A percentile compares a stretch with the other conserved stretches of the same genome.
Evolutionary conservation across 352 stramenopile genomes (phyloP).

Genomic region (Globisporangium middletonii): DNA sequence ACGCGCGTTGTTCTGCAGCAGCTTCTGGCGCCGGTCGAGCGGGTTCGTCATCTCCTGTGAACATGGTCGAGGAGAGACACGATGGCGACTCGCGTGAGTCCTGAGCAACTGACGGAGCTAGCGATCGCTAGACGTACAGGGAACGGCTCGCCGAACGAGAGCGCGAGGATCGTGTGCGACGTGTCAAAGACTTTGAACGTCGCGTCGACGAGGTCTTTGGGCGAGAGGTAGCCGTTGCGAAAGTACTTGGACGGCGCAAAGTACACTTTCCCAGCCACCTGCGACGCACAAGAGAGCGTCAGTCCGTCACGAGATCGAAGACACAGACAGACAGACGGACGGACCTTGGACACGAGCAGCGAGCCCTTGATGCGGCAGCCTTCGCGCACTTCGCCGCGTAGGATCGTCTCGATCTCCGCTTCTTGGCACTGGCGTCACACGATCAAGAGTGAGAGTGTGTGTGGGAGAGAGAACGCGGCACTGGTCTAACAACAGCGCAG

Average conservation of each 20-base stretch:
- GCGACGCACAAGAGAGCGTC: background rate
- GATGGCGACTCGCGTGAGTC: background rate
- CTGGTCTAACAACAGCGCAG: background rate
- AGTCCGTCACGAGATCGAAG: background rate
- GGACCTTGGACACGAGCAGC: slow-evolving; percentile 70
- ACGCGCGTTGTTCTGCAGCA: slow-evolving; percentile 38
- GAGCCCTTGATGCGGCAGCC: slow-evolving; percentile 73
- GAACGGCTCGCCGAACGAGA: slow-evolving; percentile 74
- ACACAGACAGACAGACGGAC: background rate
- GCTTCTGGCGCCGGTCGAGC: slow-evolving; percentile 60
- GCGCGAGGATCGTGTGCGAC: slow-evolving; percentile 53
- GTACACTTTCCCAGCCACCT: slow-evolving; percentile 76
- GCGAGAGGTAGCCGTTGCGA: slow-evolving; percentile 65
- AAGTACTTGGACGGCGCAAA: slow-evolving; percentile 84
- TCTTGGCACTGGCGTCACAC: slow-evolving; percentile 53
- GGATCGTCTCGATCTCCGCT: slow-evolving; percentile 64
- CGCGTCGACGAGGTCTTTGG: slow-evolving; percentile 52
- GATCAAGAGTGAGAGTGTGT: background rate
- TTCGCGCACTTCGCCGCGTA: slow-evolving; percentile 70
- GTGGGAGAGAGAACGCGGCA: background rate
- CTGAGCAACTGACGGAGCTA: background rate
- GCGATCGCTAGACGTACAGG: slow-evolving; percentile 32
- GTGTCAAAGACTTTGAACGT: slow-evolving; percentile 75
- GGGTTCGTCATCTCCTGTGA: slow-evolving; percentile 80
- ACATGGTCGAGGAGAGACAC: background rate